Evolutionary conservation across 1,284 basidiomycete genomes (phyloP).

Genomic region (Flammula alnicola): DNA sequence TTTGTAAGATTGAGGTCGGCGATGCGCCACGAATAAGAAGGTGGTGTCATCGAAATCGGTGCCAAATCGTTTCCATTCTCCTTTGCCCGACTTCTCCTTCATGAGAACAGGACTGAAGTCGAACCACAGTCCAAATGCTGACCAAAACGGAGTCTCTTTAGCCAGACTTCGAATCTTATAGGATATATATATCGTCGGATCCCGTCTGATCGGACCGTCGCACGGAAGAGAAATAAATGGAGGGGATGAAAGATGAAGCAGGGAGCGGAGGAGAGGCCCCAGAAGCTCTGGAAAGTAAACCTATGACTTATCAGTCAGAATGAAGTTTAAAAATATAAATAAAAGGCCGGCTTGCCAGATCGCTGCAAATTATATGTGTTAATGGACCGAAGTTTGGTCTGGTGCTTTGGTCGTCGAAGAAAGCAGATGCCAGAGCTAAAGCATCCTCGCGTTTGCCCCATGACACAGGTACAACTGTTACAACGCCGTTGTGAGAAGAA

Average conservation of each 20-base stretch:
- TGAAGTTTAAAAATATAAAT: constrained; percentile 2
- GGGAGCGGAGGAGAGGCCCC: constrained; percentile 68
- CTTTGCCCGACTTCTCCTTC: constrained; percentile 20
- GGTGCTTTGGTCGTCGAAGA: constrained; percentile 29
- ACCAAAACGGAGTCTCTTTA: constrained; percentile 84
- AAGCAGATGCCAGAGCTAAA: constrained; percentile 40
- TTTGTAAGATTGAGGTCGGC: constrained; percentile 56
- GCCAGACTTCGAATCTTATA: constrained; percentile 80
- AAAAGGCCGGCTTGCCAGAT: constrained; percentile 56
- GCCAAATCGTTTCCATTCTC: constrained; percentile 47
- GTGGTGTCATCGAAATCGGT: constrained; percentile 45
- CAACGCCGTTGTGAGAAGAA: constrained; percentile 14
- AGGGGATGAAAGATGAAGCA: constrained; percentile 67
- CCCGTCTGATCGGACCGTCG: background rate
- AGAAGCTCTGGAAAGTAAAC: constrained; percentile 80
- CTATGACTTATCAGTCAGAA: constrained; percentile 38
- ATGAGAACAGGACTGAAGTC: constrained; percentile 64
- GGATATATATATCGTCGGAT: constrained; percentile 54
- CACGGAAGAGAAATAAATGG: constrained; percentile 37
- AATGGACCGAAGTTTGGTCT: constrained; percentile 30
- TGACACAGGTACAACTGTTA: constrained; percentile 57
- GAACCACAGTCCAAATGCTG: constrained; percentile 84
- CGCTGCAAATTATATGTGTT: constrained; percentile 75
- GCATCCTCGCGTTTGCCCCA: constrained; percentile 65
- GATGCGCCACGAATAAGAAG: constrained; percentile 65